Evolutionary conservation across 2,329 filamentous ascomycete genomes (phyloP).

Genomic region (Emydomyces testavorans): DNA sequence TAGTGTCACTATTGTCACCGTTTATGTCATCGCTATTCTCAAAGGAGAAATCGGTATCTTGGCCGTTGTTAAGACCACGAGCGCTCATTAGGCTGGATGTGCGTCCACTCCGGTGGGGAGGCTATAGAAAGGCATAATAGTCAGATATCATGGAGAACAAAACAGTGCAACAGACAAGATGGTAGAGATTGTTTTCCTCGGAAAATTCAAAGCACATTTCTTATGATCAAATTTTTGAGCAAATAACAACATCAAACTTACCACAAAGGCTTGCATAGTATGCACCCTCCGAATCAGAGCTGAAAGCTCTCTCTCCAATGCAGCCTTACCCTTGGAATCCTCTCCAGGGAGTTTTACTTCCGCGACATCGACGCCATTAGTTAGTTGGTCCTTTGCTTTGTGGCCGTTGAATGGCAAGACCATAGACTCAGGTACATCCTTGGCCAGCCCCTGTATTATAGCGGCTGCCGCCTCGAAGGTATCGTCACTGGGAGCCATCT

Average conservation of each 20-base stretch:
- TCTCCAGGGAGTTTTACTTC: constrained; percentile 65
- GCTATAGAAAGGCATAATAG: constrained; percentile 21
- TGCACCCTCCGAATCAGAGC: constrained; percentile 68
- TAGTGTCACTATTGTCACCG: constrained; percentile 36
- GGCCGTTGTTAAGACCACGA: constrained; percentile 21
- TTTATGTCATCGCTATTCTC: constrained; percentile 24
- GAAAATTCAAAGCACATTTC: no score
- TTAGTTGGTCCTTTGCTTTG: constrained; percentile 21
- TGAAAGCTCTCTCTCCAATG: constrained; percentile 70
- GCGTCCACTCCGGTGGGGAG: constrained; percentile 30
- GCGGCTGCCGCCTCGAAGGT: constrained; percentile 38
- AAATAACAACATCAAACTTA: constrained; percentile 22
- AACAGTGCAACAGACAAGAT: not conserved
- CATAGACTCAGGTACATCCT: constrained; percentile 29
- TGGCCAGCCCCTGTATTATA: constrained; percentile 38
- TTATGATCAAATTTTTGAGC: not conserved
- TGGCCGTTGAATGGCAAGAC: constrained; percentile 16
- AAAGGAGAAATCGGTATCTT: constrained; percentile 22
- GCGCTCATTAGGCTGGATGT: constrained; percentile 28
- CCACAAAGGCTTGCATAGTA: constrained; percentile 68
- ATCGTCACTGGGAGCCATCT: constrained; percentile 39
- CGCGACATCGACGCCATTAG: constrained; percentile 42
- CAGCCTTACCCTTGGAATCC: constrained; percentile 61
- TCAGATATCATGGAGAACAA: not conserved
- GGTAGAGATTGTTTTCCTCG: not conserved